A percentile compares a stretch with the other conserved stretches of the same genome.
phyloP scores from a whole-genome alignment of 148 eudicot genomes.

The Chenopodium berlandieri region DNA sequence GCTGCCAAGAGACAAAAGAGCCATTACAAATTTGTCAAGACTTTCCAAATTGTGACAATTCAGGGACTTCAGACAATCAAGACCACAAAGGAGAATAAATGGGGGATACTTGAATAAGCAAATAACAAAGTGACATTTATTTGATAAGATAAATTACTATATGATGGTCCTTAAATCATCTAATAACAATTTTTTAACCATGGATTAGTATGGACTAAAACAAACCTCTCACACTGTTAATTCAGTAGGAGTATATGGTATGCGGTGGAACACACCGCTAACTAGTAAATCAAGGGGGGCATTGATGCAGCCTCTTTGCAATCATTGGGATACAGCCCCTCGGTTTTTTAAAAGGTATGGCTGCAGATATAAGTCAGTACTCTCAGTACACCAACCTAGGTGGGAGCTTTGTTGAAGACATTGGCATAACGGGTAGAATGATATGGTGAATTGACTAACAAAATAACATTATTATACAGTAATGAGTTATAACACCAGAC shows the following conservation, averaged over 20 bases:
- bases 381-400: background rate
- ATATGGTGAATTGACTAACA: background rate
- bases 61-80: background rate
- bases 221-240: background rate
- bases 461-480: background rate
- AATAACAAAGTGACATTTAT: background rate
- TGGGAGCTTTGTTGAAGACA: background rate
- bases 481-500: background rate
- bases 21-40: slow-evolving; percentile 15
- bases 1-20: slow-evolving; percentile 45
- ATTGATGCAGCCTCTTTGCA: background rate
- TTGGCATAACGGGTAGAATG: background rate
- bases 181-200: background rate
- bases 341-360: background rate
- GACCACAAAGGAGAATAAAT: background rate
- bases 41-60: background rate
- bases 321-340: background rate
- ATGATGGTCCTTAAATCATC: background rate
- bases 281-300: background rate
- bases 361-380: background rate
- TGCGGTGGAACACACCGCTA: background rate
- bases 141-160: background rate
- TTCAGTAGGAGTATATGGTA: background rate
- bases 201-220: background rate
- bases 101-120: background rate